Evolutionary conservation across 2,329 filamentous ascomycete species (phyloP).

Genomic region (Penicillium psychrosexuale): DNA sequence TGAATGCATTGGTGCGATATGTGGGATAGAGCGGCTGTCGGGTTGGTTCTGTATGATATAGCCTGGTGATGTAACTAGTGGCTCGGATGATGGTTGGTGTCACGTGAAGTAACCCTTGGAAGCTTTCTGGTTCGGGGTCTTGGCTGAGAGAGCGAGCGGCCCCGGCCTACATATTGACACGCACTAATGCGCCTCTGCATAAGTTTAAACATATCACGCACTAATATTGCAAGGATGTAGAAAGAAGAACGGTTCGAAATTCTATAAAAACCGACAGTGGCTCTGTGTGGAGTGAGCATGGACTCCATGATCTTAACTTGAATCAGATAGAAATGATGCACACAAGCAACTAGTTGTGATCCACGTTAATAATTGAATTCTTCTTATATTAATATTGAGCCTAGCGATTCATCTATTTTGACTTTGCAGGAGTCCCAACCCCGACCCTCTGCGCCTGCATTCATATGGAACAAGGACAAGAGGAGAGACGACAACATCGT

Average conservation of each 20-base stretch:
- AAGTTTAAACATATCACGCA: background rate
- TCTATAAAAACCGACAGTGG: background rate
- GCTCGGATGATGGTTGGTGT: background rate
- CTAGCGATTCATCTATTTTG: constrained; percentile 28
- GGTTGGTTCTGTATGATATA: background rate
- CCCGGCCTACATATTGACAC: background rate
- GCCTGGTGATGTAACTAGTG: background rate
- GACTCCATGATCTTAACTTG: background rate
- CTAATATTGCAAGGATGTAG: background rate
- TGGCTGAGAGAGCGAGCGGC: constrained; percentile 2
- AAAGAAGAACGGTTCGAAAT: background rate
- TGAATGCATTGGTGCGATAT: constrained; percentile 31
- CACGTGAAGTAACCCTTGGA: background rate
- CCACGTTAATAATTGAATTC: constrained; percentile 9
- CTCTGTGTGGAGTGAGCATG: background rate
- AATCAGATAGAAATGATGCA: background rate
- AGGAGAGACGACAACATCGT: constrained; percentile 28
- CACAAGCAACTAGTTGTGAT: background rate
- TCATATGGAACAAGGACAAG: constrained; percentile 22
- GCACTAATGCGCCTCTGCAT: background rate
- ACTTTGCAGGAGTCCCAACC: constrained; percentile 22
- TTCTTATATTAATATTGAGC: constrained; percentile 24
- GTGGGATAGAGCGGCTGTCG: background rate
- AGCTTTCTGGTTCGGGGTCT: constrained; percentile 6
- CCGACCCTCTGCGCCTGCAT: constrained; percentile 16